These are phyloP conservation scores for Microcos paniculata DNA, from an alignment of 345 rosid genomes.

Conservation along the genomic window DNA sequence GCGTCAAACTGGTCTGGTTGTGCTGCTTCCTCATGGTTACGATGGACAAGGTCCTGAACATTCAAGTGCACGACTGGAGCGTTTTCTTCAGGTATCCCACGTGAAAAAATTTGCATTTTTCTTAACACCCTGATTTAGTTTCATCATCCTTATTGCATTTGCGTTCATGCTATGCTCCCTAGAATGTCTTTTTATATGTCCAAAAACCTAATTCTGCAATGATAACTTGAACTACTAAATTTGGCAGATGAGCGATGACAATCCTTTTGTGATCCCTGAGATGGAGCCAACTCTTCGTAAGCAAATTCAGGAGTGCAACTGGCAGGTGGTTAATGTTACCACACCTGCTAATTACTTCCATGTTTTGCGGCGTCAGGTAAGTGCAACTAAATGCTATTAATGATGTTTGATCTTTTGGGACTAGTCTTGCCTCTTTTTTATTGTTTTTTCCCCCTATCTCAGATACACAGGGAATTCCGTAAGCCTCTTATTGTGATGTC, in stretches of 20 bases:
- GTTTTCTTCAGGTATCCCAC: conserved; percentile 64
- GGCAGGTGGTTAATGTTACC: conserved; percentile 88
- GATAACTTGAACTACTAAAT: background rate
- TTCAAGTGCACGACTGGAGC: conserved; percentile 78
- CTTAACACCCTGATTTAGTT: background rate
- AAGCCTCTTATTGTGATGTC: conserved; percentile 88
- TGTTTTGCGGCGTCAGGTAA: conserved; percentile 77
- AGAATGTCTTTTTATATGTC: background rate
- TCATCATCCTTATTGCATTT: background rate
- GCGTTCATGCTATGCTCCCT: background rate
- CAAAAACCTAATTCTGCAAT: background rate
- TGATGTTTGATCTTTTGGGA: background rate
- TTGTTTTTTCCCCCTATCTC: conserved; percentile 18
- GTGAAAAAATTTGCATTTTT: background rate
- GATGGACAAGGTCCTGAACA: conserved; percentile 92
- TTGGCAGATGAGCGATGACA: conserved; percentile 82
- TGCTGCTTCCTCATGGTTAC: conserved; percentile 81
- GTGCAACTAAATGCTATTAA: conserved; percentile 18
- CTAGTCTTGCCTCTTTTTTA: conserved; percentile 1
- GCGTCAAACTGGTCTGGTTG: conserved; percentile 76
- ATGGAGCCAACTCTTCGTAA: conserved; percentile 76
- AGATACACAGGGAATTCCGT: conserved; percentile 89
- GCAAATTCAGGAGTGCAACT: conserved; percentile 84
- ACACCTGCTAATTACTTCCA: conserved; percentile 91
- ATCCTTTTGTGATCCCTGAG: conserved; percentile 74